Base-by-base conservation (phyloP, 495 filamentous ascomycete species). In the Hypoxylon perforatum region DNA sequence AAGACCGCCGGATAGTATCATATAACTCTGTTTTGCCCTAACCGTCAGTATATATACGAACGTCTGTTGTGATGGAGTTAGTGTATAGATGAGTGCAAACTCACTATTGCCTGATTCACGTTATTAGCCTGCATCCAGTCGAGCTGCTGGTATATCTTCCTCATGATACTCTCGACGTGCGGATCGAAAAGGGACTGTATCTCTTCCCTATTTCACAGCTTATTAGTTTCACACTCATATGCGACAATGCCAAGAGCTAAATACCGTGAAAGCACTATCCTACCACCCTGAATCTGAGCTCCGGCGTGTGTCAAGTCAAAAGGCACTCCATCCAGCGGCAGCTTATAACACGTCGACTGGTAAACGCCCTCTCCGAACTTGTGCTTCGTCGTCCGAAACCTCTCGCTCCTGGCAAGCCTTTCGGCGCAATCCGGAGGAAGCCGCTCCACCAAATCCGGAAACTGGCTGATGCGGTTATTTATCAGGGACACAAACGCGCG, bases 1-100 rank as follows among this genome's bases (percentile, higher is more conserved):
- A 4, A 90, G 82, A 2, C 88, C 88, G 4, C 88, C 88, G 0
- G 87, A 89, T 6, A 91, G 76, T 4, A 91, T 79, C 28, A 90
- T 75, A 57, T 88, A 83, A 30, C 69, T 75, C 81, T 85, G 48
- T 1, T 50, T 55, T 19, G 6, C 25, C 25, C 25, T 28, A 6
- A 36, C 11, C 11, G 19, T 49, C 38, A 63, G 48, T 21, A 18
- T 47, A 14, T 21, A 18, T 47, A 14, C 44, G 12, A 45, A n/a
- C 21, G 30, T 14, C 19, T 36, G 25, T 18, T 22, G 4, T 17
- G 11, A 50, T 42, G 50, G 9, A 17, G 19, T n/a, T n/a, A n/a
- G n/a, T n/a, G n/a, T n/a, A n/a, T n/a, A n/a, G 8, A 21, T 22
- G 1, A 4, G 17, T 21, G 6, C 21, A 49, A 9, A 63, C 74